These are phyloP conservation scores for Rubia tinctorum DNA, from an alignment of 305 asterid genomes.

Conservation along the genomic window DNA sequence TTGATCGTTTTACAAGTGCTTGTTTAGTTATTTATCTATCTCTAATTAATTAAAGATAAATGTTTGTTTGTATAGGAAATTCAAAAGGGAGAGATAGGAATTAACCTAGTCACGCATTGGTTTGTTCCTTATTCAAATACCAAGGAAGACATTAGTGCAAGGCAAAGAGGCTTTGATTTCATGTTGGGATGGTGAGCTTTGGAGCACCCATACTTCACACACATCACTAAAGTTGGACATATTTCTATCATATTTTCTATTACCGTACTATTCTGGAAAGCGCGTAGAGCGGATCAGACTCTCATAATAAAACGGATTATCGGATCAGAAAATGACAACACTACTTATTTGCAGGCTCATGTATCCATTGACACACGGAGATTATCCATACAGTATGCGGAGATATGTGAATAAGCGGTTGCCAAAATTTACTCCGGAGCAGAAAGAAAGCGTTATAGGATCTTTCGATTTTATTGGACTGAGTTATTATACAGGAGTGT, in stretches of 20 bases:
- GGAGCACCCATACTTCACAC: too few species aligned
- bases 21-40: too few species aligned
- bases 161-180: constrained; percentile 51
- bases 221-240: too few species aligned
- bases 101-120: constrained; percentile 40
- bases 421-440: constrained; percentile 37
- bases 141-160: constrained; percentile 31
- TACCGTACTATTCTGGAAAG: neutral
- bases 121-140: constrained; percentile 33
- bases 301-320: too few species aligned
- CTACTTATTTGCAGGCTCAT: neutral
- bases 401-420: constrained; percentile 36
- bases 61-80: constrained; percentile 5
- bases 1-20: too few species aligned
- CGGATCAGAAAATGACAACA: neutral
- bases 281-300: too few species aligned
- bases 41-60: too few species aligned
- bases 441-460: constrained; percentile 33
- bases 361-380: neutral
- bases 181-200: constrained; percentile 49
- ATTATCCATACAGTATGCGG: constrained; percentile 30
- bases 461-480: constrained; percentile 51
- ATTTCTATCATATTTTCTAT: too few species aligned
- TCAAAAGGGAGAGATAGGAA: constrained; percentile 62
- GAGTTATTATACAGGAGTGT: constrained; percentile 47